Conservation (phyloP, 2,329 filamentous ascomycete species). For the Curvularia lunata region DNA sequence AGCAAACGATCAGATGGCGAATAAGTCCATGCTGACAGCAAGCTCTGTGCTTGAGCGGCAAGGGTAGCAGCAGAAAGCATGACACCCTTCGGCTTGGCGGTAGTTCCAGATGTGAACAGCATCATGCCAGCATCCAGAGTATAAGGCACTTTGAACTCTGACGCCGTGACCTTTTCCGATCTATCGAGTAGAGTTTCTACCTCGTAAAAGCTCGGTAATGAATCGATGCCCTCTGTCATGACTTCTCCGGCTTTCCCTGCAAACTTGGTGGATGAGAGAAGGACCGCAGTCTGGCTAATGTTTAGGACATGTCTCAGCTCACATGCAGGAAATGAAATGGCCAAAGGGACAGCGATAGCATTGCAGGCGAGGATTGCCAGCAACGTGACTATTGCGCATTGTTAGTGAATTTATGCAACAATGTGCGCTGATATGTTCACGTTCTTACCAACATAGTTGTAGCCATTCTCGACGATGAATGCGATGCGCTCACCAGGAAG, state of each 20-base stretch:
- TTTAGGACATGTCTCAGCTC: slow-evolving; percentile 93
- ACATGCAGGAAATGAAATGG: slow-evolving; percentile 79
- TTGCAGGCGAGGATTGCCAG: slow-evolving; percentile 84
- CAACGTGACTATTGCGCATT: slow-evolving; percentile 71
- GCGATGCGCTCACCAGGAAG: slow-evolving; percentile 69
- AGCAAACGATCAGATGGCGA: slow-evolving; percentile 77
- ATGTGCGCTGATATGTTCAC: slow-evolving; percentile 2
- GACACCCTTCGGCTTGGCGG: slow-evolving; percentile 92
- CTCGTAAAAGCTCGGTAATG: slow-evolving; percentile 67
- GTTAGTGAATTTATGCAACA: slow-evolving; percentile 21
- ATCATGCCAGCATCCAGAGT: slow-evolving; percentile 79
- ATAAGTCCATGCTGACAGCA: slow-evolving; percentile 89
- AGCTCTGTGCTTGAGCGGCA: slow-evolving; percentile 79
- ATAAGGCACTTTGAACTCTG: slow-evolving; percentile 60
- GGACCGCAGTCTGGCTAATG: slow-evolving; percentile 78
- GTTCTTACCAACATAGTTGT: slow-evolving; percentile 92
- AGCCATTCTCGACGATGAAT: slow-evolving; percentile 93
- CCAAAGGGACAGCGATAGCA: slow-evolving; percentile 88
- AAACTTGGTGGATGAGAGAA: slow-evolving; percentile 83
- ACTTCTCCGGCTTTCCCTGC: slow-evolving; percentile 75
- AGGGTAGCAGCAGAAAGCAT: slow-evolving; percentile 80
- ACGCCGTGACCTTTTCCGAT: slow-evolving; percentile 70
- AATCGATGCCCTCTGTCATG: slow-evolving; percentile 69
- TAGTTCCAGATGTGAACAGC: slow-evolving; percentile 97
- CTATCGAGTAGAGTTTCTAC: too few species aligned